Conservation (phyloP, 495 filamentous ascomycete species). For the Hyaloscypha hepaticicola region DNA sequence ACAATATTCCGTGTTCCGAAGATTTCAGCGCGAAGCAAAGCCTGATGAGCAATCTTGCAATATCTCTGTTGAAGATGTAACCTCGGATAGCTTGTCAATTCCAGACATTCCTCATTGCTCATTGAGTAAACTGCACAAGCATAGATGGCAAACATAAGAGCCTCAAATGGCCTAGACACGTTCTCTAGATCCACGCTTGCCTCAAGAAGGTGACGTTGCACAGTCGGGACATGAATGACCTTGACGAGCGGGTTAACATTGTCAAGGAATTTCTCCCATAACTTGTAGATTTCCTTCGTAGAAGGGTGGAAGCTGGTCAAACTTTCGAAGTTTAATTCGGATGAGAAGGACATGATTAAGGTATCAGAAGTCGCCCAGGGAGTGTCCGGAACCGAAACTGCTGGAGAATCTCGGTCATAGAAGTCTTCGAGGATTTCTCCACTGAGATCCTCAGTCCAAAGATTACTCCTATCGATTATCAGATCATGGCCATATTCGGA, state of each 20-base stretch:
- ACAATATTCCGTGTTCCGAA: slow-evolving; percentile 49
- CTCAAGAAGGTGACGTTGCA: slow-evolving; percentile 48
- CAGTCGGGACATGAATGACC: slow-evolving; percentile 63
- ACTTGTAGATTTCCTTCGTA: slow-evolving; percentile 62
- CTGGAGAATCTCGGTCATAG: background rate
- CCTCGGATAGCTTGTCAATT: slow-evolving; percentile 42
- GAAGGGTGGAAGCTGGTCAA: slow-evolving; percentile 57
- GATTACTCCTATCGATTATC: background rate
- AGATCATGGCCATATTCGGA: background rate
- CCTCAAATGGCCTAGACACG: slow-evolving; percentile 47
- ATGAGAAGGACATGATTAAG: background rate
- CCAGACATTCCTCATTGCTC: slow-evolving; percentile 46
- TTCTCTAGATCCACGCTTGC: slow-evolving; percentile 33
- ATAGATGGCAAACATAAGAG: slow-evolving; percentile 52
- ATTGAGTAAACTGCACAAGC: slow-evolving; percentile 46
- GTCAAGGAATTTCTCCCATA: slow-evolving; percentile 68
- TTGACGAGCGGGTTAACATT: slow-evolving; percentile 68
- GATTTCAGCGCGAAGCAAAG: slow-evolving; percentile 45
- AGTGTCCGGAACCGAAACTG: background rate
- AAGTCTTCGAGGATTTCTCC: background rate
- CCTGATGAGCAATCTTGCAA: slow-evolving; percentile 42
- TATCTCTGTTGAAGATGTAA: slow-evolving; percentile 40
- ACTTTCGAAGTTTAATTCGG: slow-evolving; percentile 19
- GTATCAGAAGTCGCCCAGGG: slow-evolving; percentile 2
- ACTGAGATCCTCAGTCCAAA: background rate